phyloP scores from a whole-genome alignment of 306 rosid genomes.

The Aeschynomene evenia region DNA sequence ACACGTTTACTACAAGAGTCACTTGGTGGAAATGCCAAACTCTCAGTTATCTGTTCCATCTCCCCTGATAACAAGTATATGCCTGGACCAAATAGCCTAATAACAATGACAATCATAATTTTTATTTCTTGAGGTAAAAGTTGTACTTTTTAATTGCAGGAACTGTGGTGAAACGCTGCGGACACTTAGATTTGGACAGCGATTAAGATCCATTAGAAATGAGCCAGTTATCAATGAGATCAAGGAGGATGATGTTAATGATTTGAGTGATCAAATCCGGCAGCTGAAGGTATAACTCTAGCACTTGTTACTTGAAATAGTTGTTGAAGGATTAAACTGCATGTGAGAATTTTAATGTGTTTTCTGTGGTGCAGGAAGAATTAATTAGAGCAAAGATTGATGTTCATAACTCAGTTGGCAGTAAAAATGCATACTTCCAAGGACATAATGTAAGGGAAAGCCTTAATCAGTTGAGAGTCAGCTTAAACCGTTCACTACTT shows the following conservation, averaged over 20 bases:
- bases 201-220: slow-evolving; percentile 67
- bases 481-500: slow-evolving; percentile 84
- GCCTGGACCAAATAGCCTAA: background rate
- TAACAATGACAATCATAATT: background rate
- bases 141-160: slow-evolving; percentile 55
- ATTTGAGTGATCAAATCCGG: slow-evolving; percentile 90
- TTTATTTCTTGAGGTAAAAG: slow-evolving; percentile 17
- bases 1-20: slow-evolving; percentile 71
- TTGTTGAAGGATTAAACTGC: slow-evolving; percentile 1
- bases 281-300: slow-evolving; percentile 64
- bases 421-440: slow-evolving; percentile 55
- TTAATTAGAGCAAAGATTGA: slow-evolving; percentile 75
- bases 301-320: slow-evolving; percentile 15
- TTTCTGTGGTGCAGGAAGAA: slow-evolving; percentile 66
- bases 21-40: slow-evolving; percentile 88
- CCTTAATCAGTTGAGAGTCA: slow-evolving; percentile 77
- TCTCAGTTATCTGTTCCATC: slow-evolving; percentile 79
- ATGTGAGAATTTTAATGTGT: slow-evolving; percentile 15
- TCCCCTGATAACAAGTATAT: slow-evolving; percentile 67
- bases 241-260: slow-evolving; percentile 81
- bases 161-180: slow-evolving; percentile 57
- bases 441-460: slow-evolving; percentile 76
- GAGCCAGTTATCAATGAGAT: slow-evolving; percentile 84
- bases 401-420: slow-evolving; percentile 43
- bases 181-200: slow-evolving; percentile 86